Base-by-base conservation (phyloP, 108 stramenopile species). In the Cyclostephanos invisitatus region DNA sequence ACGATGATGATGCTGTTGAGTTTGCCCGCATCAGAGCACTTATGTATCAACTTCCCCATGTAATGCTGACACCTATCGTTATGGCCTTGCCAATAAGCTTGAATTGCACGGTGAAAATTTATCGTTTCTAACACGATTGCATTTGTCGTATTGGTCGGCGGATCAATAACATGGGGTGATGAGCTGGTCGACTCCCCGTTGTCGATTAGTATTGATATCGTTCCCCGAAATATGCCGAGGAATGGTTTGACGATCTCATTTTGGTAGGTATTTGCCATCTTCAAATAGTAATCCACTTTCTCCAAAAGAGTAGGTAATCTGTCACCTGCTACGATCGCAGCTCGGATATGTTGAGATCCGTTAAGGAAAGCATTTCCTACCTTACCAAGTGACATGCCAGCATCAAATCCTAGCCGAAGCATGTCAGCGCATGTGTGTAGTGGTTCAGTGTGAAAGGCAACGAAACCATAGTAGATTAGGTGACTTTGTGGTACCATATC, bases 391-490 rank as follows among this genome's bases (percentile, higher is more conserved):
- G 70, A n/a, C n/a, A n/a, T n/a, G n/a, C n/a, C n/a, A n/a, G n/a
- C n/a, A n/a, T n/a, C n/a, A n/a, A n/a, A n/a, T 51, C 46, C 74
- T 40, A 50, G 27, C 20, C 29, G 58, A 22, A 66, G 66, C 74
- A 67, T 75, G 40, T 62, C 67, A n/a, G 64, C 46, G 42, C 62
- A 63, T 17, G 66, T 18, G 55, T 75, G 74, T 4, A 75, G 15
- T 4, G 67, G 75, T 50, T 63, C 75, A 55, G 42, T 50, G 35
- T 51, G 53, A 63, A 56, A 24, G 4, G 32, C 62, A 35, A 76
- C 36, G 35, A 49, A 24, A 24, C 66, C 74, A 54, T 69, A 76
- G 63, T 56, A 67, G 5, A 36, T 15, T n/a, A 37, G 17, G 29
- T 62, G 49, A 12, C 12, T 37, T 32, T 17, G 32, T 22, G 17